phyloP scores from a whole-genome alignment of 202 grass and related monocot species.

The Setaria viridis region DNA sequence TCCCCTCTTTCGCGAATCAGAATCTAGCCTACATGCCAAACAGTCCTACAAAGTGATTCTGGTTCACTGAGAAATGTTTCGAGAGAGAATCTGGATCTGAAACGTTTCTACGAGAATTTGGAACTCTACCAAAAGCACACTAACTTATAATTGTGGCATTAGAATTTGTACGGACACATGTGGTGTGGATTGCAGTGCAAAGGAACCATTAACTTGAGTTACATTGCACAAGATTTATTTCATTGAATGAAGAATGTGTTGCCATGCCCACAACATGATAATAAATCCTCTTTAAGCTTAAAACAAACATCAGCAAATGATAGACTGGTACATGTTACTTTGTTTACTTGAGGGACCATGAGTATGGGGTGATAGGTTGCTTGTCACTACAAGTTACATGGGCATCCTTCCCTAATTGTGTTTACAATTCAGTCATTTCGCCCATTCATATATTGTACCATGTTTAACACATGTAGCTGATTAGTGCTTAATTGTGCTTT shows the following conservation, averaged over 20 bases:
- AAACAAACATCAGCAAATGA: background rate
- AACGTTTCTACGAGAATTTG: background rate
- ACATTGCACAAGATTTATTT: background rate
- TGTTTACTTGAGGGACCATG: background rate
- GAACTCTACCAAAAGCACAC: background rate
- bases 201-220: background rate
- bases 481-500: background rate
- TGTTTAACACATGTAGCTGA: background rate
- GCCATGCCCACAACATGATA: background rate
- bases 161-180: background rate
- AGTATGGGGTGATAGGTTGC: background rate
- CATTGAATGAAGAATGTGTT: background rate
- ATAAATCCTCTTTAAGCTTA: background rate
- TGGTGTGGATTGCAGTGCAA: background rate
- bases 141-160: background rate
- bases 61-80: background rate
- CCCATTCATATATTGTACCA: background rate
- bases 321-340: background rate
- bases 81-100: background rate
- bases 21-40: background rate
- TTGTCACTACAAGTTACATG: background rate
- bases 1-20: background rate
- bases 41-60: background rate
- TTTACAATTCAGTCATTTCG: background rate
- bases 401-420: background rate